phyloP scores from a whole-genome alignment of 768 basidiomycete genomes.

The Sistotremastrum niveocremeum region DNA sequence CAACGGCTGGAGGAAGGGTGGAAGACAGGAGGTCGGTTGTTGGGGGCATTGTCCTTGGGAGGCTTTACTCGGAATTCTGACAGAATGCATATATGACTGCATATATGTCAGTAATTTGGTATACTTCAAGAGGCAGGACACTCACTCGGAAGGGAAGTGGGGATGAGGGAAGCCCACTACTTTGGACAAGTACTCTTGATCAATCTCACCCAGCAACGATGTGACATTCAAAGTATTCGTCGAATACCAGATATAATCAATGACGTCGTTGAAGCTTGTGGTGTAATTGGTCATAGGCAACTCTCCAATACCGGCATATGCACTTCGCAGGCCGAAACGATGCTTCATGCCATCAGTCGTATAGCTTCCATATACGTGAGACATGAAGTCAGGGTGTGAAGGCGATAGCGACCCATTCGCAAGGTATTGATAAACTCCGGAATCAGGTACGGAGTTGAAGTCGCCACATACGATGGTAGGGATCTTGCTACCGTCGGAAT shows the following conservation, averaged over 20 bases:
- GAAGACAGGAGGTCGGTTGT: constrained; percentile 26
- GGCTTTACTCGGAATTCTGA: constrained; percentile 72
- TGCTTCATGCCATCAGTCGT: constrained; percentile 83
- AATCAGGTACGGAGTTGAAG: constrained; percentile 79
- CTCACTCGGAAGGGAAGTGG: constrained; percentile 95
- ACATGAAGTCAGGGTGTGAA: constrained; percentile 86
- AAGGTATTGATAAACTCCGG: constrained; percentile 88
- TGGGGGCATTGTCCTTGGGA: constrained; percentile 32
- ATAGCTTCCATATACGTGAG: constrained; percentile 81
- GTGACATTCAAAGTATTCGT: constrained; percentile 60
- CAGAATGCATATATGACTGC: constrained; percentile 59
- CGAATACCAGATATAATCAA: constrained; percentile 94
- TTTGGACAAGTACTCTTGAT: constrained; percentile 72
- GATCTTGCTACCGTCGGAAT: constrained; percentile 78
- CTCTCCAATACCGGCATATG: constrained; percentile 53
- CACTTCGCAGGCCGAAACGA: constrained; percentile 68
- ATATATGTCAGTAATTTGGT: constrained; percentile 8
- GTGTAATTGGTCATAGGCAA: constrained; percentile 80
- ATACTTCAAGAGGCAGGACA: constrained; percentile 11
- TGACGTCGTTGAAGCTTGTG: constrained; percentile 70
- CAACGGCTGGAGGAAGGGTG: not conserved
- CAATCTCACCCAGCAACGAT: constrained; percentile 80
- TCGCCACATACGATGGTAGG: constrained; percentile 90
- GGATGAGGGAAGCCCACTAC: constrained; percentile 94
- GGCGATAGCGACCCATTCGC: constrained; percentile 52